phyloP scores from a whole-genome alignment of 805 yeast species.

The Cyberlindnera suaveolens region DNA sequence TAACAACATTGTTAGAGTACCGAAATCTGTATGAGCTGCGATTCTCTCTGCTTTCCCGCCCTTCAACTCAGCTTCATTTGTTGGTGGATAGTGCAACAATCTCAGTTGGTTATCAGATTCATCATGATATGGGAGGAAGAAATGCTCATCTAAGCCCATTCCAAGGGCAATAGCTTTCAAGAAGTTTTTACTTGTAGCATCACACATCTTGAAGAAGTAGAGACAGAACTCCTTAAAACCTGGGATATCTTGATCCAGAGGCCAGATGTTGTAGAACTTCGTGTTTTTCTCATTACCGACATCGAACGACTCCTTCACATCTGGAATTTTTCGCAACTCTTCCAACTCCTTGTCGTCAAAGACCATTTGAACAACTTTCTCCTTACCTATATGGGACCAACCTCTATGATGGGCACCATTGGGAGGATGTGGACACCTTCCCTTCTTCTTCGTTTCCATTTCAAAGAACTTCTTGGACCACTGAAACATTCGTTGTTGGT shows the following conservation, averaged over 20 bases:
- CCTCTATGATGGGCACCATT: slow-evolving; percentile 25
- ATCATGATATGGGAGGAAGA: slow-evolving; percentile 17
- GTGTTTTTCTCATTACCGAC: slow-evolving; percentile 16
- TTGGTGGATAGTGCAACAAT: slow-evolving; percentile 22
- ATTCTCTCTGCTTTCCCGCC: slow-evolving; percentile 21
- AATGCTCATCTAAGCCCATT: slow-evolving; percentile 17
- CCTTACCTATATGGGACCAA: slow-evolving; percentile 23
- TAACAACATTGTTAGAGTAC: slow-evolving; percentile 21
- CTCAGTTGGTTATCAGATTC: slow-evolving; percentile 21
- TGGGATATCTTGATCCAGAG: slow-evolving; percentile 20
- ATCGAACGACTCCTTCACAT: slow-evolving; percentile 25
- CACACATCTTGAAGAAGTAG: slow-evolving; percentile 14
- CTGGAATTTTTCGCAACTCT: slow-evolving; percentile 19
- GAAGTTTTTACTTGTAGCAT: slow-evolving; percentile 12
- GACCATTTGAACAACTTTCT: slow-evolving; percentile 25
- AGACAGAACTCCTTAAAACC: slow-evolving; percentile 20
- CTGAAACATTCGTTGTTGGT: slow-evolving; percentile 16
- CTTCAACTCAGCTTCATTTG: slow-evolving; percentile 12
- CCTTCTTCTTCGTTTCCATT: slow-evolving; percentile 10
- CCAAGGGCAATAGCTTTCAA: slow-evolving; percentile 22
- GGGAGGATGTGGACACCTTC: slow-evolving; percentile 23
- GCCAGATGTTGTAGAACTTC: slow-evolving; percentile 23
- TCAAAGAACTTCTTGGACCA: slow-evolving; percentile 20
- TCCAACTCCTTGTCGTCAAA: slow-evolving; percentile 15
- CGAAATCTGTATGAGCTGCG: slow-evolving; percentile 25